phyloP scores from a whole-genome alignment of 2,329 filamentous ascomycete genomes.

The Fusarium agapanthi region DNA sequence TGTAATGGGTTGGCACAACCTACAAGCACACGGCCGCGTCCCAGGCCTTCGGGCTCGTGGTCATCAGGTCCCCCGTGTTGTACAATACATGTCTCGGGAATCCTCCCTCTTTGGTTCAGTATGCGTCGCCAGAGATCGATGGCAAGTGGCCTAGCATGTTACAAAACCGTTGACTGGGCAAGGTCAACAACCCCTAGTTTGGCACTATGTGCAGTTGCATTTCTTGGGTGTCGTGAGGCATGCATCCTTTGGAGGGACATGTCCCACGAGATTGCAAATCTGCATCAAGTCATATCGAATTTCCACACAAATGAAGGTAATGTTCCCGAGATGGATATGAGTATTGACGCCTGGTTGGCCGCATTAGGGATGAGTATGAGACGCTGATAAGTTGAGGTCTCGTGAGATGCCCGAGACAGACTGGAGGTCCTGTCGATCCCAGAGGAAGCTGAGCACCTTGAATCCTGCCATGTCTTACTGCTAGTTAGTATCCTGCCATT shows the following conservation, averaged over 20 bases:
- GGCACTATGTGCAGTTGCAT: background rate
- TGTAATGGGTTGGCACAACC: conserved; percentile 18
- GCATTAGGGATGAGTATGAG: conserved; percentile 1
- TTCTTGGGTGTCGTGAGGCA: conserved; percentile 5
- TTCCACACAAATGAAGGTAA: background rate
- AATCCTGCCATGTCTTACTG: conserved; percentile 15
- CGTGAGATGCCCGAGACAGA: conserved; percentile 26
- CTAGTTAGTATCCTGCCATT: background rate
- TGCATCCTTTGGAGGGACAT: background rate
- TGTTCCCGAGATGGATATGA: conserved; percentile 7
- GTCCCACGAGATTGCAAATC: background rate
- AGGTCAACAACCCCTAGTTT: background rate
- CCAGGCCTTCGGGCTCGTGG: conserved; percentile 37
- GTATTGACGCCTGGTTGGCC: conserved; percentile 31
- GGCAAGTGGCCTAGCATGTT: conserved; percentile 2
- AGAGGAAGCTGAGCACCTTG: conserved; percentile 24
- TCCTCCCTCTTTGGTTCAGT: conserved; percentile 21
- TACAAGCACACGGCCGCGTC: conserved; percentile 38
- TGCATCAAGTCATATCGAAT: conserved; percentile 1
- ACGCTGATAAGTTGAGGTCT: conserved; percentile 26
- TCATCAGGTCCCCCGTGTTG: conserved; percentile 11
- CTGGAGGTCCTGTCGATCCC: conserved; percentile 21
- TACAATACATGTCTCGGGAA: conserved; percentile 37
- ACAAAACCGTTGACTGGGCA: background rate
- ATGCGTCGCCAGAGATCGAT: conserved; percentile 17